Evolutionary conservation across 139 green algal genomes (phyloP).

Genomic region (Chlorella vulgaris): DNA sequence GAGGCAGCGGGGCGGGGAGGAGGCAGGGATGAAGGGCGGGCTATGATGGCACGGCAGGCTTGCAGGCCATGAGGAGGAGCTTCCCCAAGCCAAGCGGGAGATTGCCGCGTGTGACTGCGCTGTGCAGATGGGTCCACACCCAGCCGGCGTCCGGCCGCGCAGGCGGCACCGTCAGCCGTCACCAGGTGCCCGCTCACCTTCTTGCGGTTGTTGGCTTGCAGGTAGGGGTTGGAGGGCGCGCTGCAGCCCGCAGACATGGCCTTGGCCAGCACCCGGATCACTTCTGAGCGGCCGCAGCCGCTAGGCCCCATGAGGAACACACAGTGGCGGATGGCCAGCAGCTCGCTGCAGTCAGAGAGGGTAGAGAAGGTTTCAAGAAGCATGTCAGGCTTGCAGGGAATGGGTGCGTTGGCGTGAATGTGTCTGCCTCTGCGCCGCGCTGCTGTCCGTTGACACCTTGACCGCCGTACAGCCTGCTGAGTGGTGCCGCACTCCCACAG

Average conservation of each 20-base stretch:
- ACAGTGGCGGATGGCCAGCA: conserved; percentile 85
- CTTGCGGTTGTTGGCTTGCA: conserved; percentile 85
- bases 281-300: conserved; percentile 87
- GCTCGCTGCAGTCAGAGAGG: conserved; percentile 33
- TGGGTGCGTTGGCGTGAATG: neutral
- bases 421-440: neutral
- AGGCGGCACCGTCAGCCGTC: no score
- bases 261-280: conserved; percentile 84
- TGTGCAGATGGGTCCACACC: no score
- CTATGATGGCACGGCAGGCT: neutral
- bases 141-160: no score
- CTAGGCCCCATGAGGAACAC: conserved; percentile 90
- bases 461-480: no score
- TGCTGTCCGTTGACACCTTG: neutral
- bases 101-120: no score
- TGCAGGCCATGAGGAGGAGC: no score
- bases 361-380: neutral
- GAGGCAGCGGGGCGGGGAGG: neutral
- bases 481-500: no score
- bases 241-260: conserved; percentile 76
- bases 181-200: conserved; percentile 58
- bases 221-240: conserved; percentile 83
- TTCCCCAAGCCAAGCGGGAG: no score
- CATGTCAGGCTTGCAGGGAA: neutral
- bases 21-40: neutral